A percentile compares a stretch with the other conserved stretches of the same genome.
These are phyloP conservation scores for Rugosomyces carneus DNA, from an alignment of 1,284 basidiomycete species.

Conservation along the genomic window DNA sequence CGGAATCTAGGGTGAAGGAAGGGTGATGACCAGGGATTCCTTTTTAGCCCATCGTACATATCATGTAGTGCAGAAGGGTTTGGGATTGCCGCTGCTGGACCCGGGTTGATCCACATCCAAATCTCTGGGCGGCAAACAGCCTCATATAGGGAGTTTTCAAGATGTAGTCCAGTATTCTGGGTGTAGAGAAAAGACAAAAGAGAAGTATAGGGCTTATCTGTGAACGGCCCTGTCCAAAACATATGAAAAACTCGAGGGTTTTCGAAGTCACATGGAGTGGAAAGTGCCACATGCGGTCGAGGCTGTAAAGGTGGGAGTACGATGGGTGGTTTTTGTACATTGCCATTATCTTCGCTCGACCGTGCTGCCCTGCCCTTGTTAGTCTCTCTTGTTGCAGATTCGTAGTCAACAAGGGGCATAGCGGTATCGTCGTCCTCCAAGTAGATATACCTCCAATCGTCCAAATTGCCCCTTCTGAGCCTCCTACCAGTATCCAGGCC, in stretches of 20 bases:
- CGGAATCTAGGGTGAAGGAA: conserved; percentile 79
- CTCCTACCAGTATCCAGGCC: conserved; percentile 63
- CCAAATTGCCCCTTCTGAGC: conserved; percentile 50
- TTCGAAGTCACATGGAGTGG: conserved; percentile 68
- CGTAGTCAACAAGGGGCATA: conserved; percentile 30
- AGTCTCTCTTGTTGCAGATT: too few relatives aligned
- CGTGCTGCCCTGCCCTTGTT: too few relatives aligned
- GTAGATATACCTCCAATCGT: conserved; percentile 66
- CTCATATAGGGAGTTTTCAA: conserved; percentile 3
- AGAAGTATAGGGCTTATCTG: conserved; percentile 79
- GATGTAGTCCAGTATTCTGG: conserved; percentile 55
- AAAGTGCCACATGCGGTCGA: too few relatives aligned
- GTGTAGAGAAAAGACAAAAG: conserved; percentile 77
- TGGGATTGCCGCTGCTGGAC: conserved; percentile 63
- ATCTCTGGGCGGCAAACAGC: conserved; percentile 66
- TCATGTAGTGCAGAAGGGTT: conserved; percentile 66
- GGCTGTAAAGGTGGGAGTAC: too few relatives aligned
- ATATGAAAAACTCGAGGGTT: conserved; percentile 77
- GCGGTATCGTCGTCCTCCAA: conserved; percentile 32
- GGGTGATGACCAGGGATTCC: conserved; percentile 81
- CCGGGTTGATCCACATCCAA: conserved; percentile 88
- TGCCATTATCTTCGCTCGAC: too few relatives aligned
- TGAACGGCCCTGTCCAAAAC: conserved; percentile 83
- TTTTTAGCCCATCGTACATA: conserved; percentile 62
- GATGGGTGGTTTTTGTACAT: too few relatives aligned